Conservation (phyloP, 176 grass and related monocot species). For the Elymus sibiricus region DNA sequence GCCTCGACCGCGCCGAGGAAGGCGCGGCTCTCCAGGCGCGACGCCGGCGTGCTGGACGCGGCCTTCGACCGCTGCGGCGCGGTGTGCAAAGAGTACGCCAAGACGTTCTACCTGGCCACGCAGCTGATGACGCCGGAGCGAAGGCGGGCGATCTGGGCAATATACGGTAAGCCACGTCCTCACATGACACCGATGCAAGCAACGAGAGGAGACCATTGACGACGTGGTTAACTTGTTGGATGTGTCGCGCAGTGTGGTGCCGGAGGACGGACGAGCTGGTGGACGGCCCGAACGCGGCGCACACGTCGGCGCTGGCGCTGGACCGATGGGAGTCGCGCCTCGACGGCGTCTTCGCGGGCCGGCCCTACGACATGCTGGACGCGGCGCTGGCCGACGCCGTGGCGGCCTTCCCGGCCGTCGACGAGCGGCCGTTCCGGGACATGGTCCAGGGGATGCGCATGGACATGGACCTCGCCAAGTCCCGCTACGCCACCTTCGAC, state of each 20-base stretch:
- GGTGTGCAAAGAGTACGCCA: slow-evolving; percentile 91
- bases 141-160: slow-evolving; percentile 88
- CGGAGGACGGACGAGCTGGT: slow-evolving; percentile 93
- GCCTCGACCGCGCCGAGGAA: neutral
- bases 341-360: slow-evolving; percentile 73
- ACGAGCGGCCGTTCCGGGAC: slow-evolving; percentile 87
- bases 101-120: slow-evolving; percentile 95
- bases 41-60: slow-evolving; percentile 39
- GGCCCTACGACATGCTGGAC: slow-evolving; percentile 95
- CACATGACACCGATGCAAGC: neutral
- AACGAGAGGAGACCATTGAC: neutral
- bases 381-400: slow-evolving; percentile 82
- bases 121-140: slow-evolving; percentile 92
- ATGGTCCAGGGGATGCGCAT: slow-evolving; percentile 97
- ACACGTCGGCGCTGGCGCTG: slow-evolving; percentile 77
- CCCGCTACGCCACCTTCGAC: slow-evolving; percentile 80
- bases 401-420: slow-evolving; percentile 53
- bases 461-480: slow-evolving; percentile 76
- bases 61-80: slow-evolving; percentile 74
- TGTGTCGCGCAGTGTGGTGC: slow-evolving; percentile 65
- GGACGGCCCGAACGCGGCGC: slow-evolving; percentile 80
- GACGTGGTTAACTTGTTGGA: no score
- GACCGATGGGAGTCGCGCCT: slow-evolving; percentile 84
- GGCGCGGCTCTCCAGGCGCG: neutral
- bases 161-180: slow-evolving; percentile 54